phyloP scores from a whole-genome alignment of 2,329 filamentous ascomycete genomes.

The Cordyceps sp. region DNA sequence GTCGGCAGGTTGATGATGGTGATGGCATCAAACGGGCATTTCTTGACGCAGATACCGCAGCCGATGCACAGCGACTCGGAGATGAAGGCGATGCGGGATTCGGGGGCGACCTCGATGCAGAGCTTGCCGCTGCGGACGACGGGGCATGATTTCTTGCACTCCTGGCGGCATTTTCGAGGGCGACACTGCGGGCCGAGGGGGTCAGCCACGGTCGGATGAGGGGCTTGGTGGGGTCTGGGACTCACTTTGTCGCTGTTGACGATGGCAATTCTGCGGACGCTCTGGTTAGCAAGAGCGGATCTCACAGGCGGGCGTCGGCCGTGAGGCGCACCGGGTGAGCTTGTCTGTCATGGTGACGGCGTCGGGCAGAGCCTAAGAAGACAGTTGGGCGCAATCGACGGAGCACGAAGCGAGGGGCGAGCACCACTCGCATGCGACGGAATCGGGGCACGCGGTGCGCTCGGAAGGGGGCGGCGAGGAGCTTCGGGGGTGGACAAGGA shows the following conservation, averaged over 20 bases:
- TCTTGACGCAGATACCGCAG: conserved; percentile 99
- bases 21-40: conserved; percentile 96
- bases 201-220: conserved; percentile 12
- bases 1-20: conserved; percentile 99
- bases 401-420: no score
- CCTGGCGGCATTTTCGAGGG: conserved; percentile 74
- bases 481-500: no score
- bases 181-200: conserved; percentile 14
- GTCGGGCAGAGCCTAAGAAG: background rate
- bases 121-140: conserved; percentile 95
- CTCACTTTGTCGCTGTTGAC: conserved; percentile 91
- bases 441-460: no score
- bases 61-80: conserved; percentile 92
- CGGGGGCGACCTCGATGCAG: conserved; percentile 81
- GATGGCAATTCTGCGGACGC: conserved; percentile 69
- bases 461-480: no score
- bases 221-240: conserved; percentile 11
- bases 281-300: conserved; percentile 9
- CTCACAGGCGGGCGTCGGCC: background rate
- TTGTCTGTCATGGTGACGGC: conserved; percentile 65
- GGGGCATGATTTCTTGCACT: conserved; percentile 97
- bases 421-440: no score
- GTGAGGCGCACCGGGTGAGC: conserved; percentile 63
- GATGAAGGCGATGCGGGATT: conserved; percentile 94
- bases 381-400: background rate